Conservation (phyloP, 352 stramenopile species). For the Globisporangium nodosum region DNA sequence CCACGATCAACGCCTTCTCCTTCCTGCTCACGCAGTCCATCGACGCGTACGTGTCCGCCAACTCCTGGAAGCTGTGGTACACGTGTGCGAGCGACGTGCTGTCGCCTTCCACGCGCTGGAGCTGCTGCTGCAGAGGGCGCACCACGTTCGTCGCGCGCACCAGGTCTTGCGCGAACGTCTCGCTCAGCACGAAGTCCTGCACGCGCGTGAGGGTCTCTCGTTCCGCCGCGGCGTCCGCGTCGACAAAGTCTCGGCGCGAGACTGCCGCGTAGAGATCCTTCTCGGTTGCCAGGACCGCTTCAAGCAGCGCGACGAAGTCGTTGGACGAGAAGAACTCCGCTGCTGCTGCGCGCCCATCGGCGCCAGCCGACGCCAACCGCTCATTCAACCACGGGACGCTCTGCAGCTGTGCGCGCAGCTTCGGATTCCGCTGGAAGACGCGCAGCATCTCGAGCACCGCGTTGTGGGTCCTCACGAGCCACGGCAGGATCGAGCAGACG, state of each 20-base stretch:
- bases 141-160: constrained; percentile 51
- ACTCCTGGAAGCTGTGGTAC: constrained; percentile 38
- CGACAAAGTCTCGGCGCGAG: constrained; percentile 54
- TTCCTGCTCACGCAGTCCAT: constrained; percentile 71
- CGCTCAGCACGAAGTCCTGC: constrained; percentile 62
- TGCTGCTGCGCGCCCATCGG: neutral
- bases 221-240: constrained; percentile 27
- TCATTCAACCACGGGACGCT: constrained; percentile 16
- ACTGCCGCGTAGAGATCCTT: constrained; percentile 46
- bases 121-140: constrained; percentile 46
- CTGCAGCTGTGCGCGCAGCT: constrained; percentile 3
- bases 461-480: constrained; percentile 32
- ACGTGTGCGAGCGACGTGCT: constrained; percentile 46
- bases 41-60: constrained; percentile 37
- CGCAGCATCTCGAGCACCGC: constrained; percentile 27
- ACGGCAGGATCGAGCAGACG: constrained; percentile 41
- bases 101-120: constrained; percentile 39
- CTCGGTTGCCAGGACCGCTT: constrained; percentile 45
- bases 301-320: constrained; percentile 28
- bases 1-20: constrained; percentile 63
- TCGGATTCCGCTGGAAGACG: neutral
- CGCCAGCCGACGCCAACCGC: neutral
- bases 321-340: neutral
- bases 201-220: constrained; percentile 44
- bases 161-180: constrained; percentile 55